Percentiles rank a stretch among this genome's conserved stretches.
Evolutionary conservation across 495 filamentous ascomycete genomes (phyloP).

Genomic region (Tuber brumale): DNA sequence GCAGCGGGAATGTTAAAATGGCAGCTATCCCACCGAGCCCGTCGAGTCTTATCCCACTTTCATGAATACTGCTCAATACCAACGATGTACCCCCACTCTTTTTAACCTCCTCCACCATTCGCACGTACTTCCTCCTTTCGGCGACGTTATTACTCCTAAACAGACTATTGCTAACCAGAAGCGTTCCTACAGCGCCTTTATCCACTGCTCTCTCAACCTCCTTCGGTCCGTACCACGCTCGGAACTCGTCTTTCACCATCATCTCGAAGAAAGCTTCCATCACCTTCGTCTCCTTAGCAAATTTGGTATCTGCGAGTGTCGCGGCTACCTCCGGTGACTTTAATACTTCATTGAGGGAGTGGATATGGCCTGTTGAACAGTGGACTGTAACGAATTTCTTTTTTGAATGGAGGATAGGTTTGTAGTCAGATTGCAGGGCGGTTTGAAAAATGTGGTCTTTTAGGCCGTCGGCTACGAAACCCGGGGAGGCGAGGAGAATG

Average conservation of each 20-base stretch:
- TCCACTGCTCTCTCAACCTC: conserved; percentile 82
- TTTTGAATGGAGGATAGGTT: conserved; percentile 55
- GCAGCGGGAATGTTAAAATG: conserved; percentile 80
- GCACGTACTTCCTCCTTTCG: conserved; percentile 73
- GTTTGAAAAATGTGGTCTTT: conserved; percentile 69
- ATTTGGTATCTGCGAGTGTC: conserved; percentile 75
- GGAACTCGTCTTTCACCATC: conserved; percentile 75
- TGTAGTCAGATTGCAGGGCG: conserved; percentile 62
- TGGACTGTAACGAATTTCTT: conserved; percentile 69
- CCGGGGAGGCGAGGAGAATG: conserved; percentile 81
- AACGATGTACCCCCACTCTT: conserved; percentile 81
- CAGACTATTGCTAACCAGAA: conserved; percentile 77
- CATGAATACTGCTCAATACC: conserved; percentile 83
- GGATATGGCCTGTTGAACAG: conserved; percentile 73
- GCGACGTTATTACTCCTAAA: conserved; percentile 79
- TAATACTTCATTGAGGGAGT: conserved; percentile 78
- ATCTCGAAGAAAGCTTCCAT: conserved; percentile 81
- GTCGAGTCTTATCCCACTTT: conserved; percentile 84
- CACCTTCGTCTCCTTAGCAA: conserved; percentile 70
- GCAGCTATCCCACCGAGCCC: conserved; percentile 81
- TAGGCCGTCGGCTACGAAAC: conserved; percentile 76
- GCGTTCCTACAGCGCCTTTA: conserved; percentile 79
- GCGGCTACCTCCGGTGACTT: conserved; percentile 67
- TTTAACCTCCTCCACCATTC: conserved; percentile 83
- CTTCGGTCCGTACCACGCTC: conserved; percentile 82